Base-by-base conservation (phyloP, 2,329 filamentous ascomycete species). In the Neodidymelliopsis sp. region DNA sequence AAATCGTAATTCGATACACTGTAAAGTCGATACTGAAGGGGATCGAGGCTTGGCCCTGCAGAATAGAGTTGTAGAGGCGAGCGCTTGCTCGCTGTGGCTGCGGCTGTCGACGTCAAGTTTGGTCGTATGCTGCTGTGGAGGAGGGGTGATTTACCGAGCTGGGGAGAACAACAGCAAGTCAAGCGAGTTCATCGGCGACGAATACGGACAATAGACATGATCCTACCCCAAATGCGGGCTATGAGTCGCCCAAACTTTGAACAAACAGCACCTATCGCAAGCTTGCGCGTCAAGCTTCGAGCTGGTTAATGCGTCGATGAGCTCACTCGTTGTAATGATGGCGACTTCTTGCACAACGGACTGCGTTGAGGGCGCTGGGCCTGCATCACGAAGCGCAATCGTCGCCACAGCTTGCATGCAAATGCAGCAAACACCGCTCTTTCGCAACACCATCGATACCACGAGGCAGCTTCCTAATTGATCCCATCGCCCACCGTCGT, bases 401-500 rank as follows among this genome's bases (percentile, higher is more conserved):
- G 38, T 25, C 39, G n/a, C 33, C 47, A 44, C 45, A 39, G 13
- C n/a, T 30, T 39, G 43, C 34, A 29, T 45, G 47, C 44, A 49
- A 53, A 35, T 50, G 35, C 50, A 59, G 50, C 56, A 57, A 65
- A 55, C 60, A 62, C 49, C 44, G 44, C 49, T 52, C 48, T 54
- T 57, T 43, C 48, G 49, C 57, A 57, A 55, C 51, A 50, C 55
- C 57, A 24, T 49, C 53, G 53, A 44, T 52, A 50, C 42, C n/a
- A 47, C 25, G 31, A 48, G 29, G 42, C 48, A 62, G 53, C 60
- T 60, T 56, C 60, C 52, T 56, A 51, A 59, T 61, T 54, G 42
- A 57, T 41, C 29, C 48, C 34, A 29, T 36, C n/a, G 16, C 28
- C 40, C 47, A 35, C 24, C 42, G 54, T 62, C 60, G 59, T 60